Percentiles rank a stretch among this genome's conserved stretches.
Evolutionary conservation across 2,329 filamentous ascomycete species (phyloP).

Genomic region (Calonectria naviculata): DNA sequence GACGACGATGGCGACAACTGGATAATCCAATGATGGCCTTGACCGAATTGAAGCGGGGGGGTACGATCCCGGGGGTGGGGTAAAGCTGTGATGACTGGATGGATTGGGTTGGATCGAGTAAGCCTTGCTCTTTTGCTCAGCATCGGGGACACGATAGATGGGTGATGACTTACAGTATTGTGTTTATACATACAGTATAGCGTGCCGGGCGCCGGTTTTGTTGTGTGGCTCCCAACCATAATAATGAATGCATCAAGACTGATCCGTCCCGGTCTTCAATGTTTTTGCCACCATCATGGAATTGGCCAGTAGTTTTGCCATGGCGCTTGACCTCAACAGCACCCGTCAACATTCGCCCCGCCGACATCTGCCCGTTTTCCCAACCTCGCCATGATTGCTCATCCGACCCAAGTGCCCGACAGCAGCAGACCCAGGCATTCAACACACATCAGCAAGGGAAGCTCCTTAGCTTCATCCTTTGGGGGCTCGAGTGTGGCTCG

Average conservation of each 20-base stretch:
- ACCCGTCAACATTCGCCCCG: neutral
- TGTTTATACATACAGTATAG: conserved; percentile 17
- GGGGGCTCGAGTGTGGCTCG: neutral
- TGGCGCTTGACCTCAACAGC: neutral
- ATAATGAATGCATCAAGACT: conserved; percentile 17
- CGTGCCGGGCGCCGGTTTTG: conserved; percentile 7
- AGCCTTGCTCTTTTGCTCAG: conserved; percentile 7
- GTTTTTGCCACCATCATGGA: conserved; percentile 14
- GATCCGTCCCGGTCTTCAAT: neutral
- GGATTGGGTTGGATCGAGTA: conserved; percentile 12
- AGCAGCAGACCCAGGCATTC: neutral
- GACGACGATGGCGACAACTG: conserved; percentile 46
- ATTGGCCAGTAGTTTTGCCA: neutral
- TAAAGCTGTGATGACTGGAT: neutral
- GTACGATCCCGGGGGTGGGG: conserved; percentile 12
- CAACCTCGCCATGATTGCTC: neutral
- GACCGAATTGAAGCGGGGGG: neutral
- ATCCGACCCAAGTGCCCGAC: neutral
- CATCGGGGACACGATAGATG: conserved; percentile 5
- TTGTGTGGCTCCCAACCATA: conserved; percentile 18
- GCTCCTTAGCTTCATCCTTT: conserved; percentile 1
- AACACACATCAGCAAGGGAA: conserved; percentile 6
- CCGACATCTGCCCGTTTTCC: neutral
- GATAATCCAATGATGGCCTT: conserved; percentile 36
- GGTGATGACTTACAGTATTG: conserved; percentile 6